Percentiles rank a stretch among this genome's conserved stretches.
phyloP scores from a whole-genome alignment of 2,329 filamentous ascomycete genomes.

The Pseudogymnoascus sp. region DNA sequence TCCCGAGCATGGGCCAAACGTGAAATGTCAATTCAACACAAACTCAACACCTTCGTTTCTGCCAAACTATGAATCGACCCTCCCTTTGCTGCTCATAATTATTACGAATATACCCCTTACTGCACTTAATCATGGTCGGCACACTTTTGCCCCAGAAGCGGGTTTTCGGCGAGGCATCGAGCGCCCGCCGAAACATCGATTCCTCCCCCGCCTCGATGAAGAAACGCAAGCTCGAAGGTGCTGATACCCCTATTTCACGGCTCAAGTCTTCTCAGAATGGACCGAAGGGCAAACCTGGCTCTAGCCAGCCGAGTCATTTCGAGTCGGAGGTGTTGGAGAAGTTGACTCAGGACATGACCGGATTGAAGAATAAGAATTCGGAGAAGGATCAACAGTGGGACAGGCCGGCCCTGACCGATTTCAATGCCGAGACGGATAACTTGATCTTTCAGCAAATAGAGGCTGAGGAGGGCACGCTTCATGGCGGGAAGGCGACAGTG shows the following conservation, averaged over 20 bases:
- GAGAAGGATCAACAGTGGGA: constrained; percentile 95
- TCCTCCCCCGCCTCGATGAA: constrained; percentile 51
- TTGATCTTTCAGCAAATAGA: constrained; percentile 96
- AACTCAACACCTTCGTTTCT: background rate
- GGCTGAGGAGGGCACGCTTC: constrained; percentile 76
- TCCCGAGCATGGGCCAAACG: background rate
- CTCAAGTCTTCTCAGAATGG: constrained; percentile 56
- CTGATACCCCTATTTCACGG: constrained; percentile 45
- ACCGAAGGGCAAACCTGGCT: constrained; percentile 55
- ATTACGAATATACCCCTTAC: background rate
- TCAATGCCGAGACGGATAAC: constrained; percentile 55
- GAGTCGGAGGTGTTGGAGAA: constrained; percentile 93
- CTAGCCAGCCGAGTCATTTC: constrained; percentile 76
- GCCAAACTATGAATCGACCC: background rate
- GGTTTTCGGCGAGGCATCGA: constrained; percentile 60
- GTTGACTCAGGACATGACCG: constrained; percentile 85
- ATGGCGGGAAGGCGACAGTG: constrained; percentile 66
- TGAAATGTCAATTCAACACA: background rate
- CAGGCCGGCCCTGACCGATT: constrained; percentile 51
- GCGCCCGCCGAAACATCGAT: constrained; percentile 52
- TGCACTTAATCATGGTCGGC: constrained; percentile 22
- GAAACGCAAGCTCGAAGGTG: constrained; percentile 71
- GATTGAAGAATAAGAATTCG: constrained; percentile 74
- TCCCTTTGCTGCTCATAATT: background rate
- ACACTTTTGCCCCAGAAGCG: constrained; percentile 59